phyloP scores from a whole-genome alignment of 257 asterid species.

The Primulina eburnea region DNA sequence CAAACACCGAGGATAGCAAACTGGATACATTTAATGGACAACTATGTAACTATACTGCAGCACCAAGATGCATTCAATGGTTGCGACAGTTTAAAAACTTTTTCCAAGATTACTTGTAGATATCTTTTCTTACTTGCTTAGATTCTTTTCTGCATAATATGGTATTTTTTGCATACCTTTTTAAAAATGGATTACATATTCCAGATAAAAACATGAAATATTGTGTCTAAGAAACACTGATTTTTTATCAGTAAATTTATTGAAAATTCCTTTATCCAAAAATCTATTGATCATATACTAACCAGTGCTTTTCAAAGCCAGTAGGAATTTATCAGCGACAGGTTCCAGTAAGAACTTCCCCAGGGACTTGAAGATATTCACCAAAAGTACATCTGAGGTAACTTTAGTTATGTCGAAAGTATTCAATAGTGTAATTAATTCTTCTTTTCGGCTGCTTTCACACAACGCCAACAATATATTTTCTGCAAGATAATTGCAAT shows the following conservation, averaged over 20 bases:
- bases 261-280: neutral
- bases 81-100: neutral
- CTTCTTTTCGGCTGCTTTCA: constrained; percentile 54
- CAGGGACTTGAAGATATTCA: constrained; percentile 55
- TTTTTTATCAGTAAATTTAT: neutral
- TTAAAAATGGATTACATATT: neutral
- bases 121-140: neutral
- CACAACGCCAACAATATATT: constrained; percentile 61
- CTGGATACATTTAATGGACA: constrained; percentile 9
- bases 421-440: constrained; percentile 51
- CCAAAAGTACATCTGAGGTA: constrained; percentile 41
- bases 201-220: neutral
- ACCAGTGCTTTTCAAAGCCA: constrained; percentile 65
- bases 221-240: neutral
- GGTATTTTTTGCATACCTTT: neutral
- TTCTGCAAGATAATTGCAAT: constrained; percentile 51
- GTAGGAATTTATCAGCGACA: constrained; percentile 49
- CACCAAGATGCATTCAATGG: constrained; percentile 2
- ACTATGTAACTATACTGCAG: neutral
- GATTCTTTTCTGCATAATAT: neutral
- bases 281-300: constrained; percentile 22
- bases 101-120: neutral
- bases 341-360: constrained; percentile 70
- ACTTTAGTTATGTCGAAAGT: constrained; percentile 57
- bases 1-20: constrained; percentile 7